Percentiles rank a stretch among this genome's conserved stretches.
Evolutionary conservation across 2,329 filamentous ascomycete species (phyloP).

Genomic region (Trichoderma lentiforme): DNA sequence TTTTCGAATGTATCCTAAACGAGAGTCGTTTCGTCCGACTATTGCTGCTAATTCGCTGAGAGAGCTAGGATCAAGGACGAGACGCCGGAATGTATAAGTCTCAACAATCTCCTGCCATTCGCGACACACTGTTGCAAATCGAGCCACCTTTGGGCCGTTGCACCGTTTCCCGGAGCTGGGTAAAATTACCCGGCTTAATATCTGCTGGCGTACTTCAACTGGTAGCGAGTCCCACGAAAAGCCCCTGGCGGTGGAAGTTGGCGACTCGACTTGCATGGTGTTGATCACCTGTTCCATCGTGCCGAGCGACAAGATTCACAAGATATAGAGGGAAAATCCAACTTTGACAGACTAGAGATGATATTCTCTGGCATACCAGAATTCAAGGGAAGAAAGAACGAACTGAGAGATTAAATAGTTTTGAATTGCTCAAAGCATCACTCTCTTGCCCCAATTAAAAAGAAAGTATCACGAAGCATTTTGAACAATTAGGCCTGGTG

Average conservation of each 20-base stretch:
- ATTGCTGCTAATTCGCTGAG: not conserved
- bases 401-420: not conserved
- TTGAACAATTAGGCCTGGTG: not conserved
- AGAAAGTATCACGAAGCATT: not conserved
- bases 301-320: not conserved
- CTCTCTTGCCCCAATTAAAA: not conserved
- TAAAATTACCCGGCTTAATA: not conserved
- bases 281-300: not conserved
- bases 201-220: not conserved
- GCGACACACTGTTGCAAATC: not conserved
- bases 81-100: not conserved
- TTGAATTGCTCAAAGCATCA: not conserved
- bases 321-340: not conserved
- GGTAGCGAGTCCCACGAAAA: not conserved
- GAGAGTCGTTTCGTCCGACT: not conserved
- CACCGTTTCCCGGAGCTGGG: not conserved
- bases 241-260: not conserved
- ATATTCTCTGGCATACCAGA: too few relatives aligned
- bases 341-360: not conserved
- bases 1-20: not conserved
- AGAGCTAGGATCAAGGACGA: not conserved
- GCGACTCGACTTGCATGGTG: not conserved
- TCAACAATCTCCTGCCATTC: slow-evolving; percentile 10
- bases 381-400: not conserved
- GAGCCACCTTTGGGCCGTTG: not conserved